Evolutionary conservation across 2,329 filamentous ascomycete genomes (phyloP).

Genomic region (Pseudocercospora fuligena): DNA sequence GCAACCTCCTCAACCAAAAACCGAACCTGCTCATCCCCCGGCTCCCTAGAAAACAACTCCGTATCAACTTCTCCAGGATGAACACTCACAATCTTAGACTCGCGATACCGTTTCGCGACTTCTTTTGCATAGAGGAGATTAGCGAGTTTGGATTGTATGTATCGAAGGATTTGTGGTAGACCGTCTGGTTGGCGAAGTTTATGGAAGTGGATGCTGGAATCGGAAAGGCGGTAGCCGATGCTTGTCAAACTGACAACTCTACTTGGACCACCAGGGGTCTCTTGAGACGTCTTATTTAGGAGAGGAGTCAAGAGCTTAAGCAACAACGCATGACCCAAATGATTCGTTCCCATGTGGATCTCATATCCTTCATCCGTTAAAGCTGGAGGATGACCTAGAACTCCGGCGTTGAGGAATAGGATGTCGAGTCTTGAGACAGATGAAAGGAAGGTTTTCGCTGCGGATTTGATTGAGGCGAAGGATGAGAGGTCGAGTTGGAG

Average conservation of each 20-base stretch:
- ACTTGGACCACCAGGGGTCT: constrained; percentile 21
- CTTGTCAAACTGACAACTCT: constrained; percentile 37
- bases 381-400: constrained; percentile 29
- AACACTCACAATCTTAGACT: constrained; percentile 40
- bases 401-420: constrained; percentile 38
- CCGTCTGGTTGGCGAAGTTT: constrained; percentile 36
- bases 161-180: constrained; percentile 41
- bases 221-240: constrained; percentile 25
- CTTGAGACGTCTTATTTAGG: constrained; percentile 19
- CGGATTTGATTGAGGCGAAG: constrained; percentile 13
- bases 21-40: constrained; percentile 42
- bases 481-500: constrained; percentile 13
- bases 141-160: constrained; percentile 52
- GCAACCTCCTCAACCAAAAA: constrained; percentile 14
- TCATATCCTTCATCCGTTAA: constrained; percentile 37
- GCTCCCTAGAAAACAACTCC: background rate
- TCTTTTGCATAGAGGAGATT: constrained; percentile 51
- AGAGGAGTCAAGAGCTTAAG: constrained; percentile 33
- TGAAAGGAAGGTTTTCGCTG: constrained; percentile 6
- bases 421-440: constrained; percentile 32
- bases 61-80: constrained; percentile 22
- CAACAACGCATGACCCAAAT: constrained; percentile 39
- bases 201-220: constrained; percentile 27
- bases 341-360: constrained; percentile 40
- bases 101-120: constrained; percentile 46